These are phyloP conservation scores for Epichloe gansuensis DNA, from an alignment of 2,329 filamentous ascomycete genomes.

Conservation along the genomic window DNA sequence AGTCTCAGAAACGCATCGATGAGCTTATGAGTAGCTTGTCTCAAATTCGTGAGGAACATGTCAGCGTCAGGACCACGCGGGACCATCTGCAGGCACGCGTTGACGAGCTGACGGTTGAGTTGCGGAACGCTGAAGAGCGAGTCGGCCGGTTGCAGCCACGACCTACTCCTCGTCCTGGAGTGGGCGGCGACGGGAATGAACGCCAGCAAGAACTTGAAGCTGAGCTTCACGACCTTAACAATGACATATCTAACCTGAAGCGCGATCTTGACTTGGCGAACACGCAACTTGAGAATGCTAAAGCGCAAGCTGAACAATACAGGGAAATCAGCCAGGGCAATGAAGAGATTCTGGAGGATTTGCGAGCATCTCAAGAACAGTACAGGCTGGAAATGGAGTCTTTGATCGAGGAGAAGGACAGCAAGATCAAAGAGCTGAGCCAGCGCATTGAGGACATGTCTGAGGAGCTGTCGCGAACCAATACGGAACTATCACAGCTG, in stretches of 20 bases:
- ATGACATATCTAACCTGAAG: slow-evolving; percentile 76
- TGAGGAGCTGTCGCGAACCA: slow-evolving; percentile 66
- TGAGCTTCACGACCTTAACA: slow-evolving; percentile 64
- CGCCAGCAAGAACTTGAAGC: slow-evolving; percentile 40
- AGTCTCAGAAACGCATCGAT: slow-evolving; percentile 83
- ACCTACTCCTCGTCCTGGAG: slow-evolving; percentile 48
- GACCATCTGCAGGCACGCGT: slow-evolving; percentile 84
- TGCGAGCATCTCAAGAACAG: slow-evolving; percentile 70
- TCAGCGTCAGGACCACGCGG: slow-evolving; percentile 71
- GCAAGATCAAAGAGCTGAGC: slow-evolving; percentile 66
- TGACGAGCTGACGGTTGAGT: slow-evolving; percentile 76
- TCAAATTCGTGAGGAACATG: slow-evolving; percentile 73
- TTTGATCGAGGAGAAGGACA: slow-evolving; percentile 63
- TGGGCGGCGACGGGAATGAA: slow-evolving; percentile 28
- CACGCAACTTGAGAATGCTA: slow-evolving; percentile 68
- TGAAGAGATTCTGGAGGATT: slow-evolving; percentile 73
- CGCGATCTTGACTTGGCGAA: slow-evolving; percentile 73
- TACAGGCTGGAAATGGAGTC: slow-evolving; percentile 78
- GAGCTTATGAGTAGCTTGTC: slow-evolving; percentile 72
- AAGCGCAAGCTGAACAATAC: slow-evolving; percentile 74
- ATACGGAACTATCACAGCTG: slow-evolving; percentile 66
- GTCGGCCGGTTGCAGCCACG: slow-evolving; percentile 70
- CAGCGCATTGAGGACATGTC: slow-evolving; percentile 75
- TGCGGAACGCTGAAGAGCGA: slow-evolving; percentile 81
- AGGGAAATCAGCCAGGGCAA: slow-evolving; percentile 74